A percentile compares a stretch with the other conserved stretches of the same genome.
Conservation (phyloP, 768 basidiomycete genomes). For the Calvatia gigantea region DNA sequence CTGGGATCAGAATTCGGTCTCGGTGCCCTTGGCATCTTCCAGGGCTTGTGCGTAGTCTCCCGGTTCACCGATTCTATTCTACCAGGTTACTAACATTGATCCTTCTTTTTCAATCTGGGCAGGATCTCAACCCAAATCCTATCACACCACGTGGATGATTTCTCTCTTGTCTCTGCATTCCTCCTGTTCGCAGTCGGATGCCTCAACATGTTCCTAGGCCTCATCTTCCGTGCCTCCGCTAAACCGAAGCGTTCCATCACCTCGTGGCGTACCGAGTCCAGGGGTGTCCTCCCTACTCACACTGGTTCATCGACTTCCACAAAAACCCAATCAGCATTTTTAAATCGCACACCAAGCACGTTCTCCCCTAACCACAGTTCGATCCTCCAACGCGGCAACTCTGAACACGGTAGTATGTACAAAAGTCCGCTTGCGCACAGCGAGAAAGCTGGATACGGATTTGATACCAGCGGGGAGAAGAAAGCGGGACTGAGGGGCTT, state of each 20-base stretch:
- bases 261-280: conserved; percentile 56
- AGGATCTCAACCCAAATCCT: conserved; percentile 71
- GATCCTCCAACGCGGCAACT: neutral
- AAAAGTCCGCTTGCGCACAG: conserved; percentile 10
- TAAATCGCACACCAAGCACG: neutral
- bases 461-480: conserved; percentile 77
- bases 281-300: conserved; percentile 48
- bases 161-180: conserved; percentile 89
- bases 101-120: neutral
- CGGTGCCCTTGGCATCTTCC: conserved; percentile 84
- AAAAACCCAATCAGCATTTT: conserved; percentile 29
- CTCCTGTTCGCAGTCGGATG: conserved; percentile 92
- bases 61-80: neutral
- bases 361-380: neutral
- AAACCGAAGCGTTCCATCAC: conserved; percentile 61
- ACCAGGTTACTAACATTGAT: neutral
- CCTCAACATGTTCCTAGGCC: conserved; percentile 76
- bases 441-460: conserved; percentile 61
- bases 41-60: conserved; percentile 56
- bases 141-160: conserved; percentile 79
- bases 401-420: conserved; percentile 7
- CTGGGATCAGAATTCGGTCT: conserved; percentile 85
- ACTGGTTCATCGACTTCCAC: conserved; percentile 28
- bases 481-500: conserved; percentile 62
- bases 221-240: conserved; percentile 64